Base-by-base conservation (phyloP, 139 green algal species). In the Picochlorum sp. region DNA sequence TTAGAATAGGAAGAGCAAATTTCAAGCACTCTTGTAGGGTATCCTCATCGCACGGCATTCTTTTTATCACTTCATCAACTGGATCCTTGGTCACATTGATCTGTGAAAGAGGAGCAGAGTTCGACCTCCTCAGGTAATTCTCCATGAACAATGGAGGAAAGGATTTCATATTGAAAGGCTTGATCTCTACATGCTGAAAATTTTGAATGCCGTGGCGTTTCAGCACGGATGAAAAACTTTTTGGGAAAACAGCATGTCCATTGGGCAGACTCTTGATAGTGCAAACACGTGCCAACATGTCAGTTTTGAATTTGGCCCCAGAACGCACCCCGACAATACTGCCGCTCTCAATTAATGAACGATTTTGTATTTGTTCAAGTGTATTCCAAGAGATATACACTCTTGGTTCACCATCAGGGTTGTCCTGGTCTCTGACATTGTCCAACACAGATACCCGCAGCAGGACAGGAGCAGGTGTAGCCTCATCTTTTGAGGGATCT, bases 1-100 rank as follows among this genome's bases (percentile, higher is more conserved):
- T 50, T 37, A 81, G 54, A 10, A 65, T 49, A 54, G 66, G 68
- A 20, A 77, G 62, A 38, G 74, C 58, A 60, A 13, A 37, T 41
- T 34, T 24, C 51, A 59, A 6, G 47, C 47, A 54, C n/a, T 21
- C n/a, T 21, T 54, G 16, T 54, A 54, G 47, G 5, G n/a, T 54
- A 10, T 54, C 18, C 0, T 21, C 11, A 54, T 54, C 47, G 47
- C 47, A 54, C 0, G 47, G 47, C 47, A 54, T 54, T 20, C 18
- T 21, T 21, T 54, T 20, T 9, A 54, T 54, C 2, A 9, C 47
- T 20, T 54, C 47, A 41, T 41, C 34, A 41, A 4, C 8, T 41
- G 34, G 34, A 41, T 41, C 34, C 34, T 41, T 41, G 34, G 34
- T 41, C 34, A 41, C 34, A 41, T 13, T 9, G 7, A 41, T 14